These are phyloP conservation scores for Cadophora malorum DNA, from an alignment of 2,329 filamentous ascomycete species.

Conservation along the genomic window DNA sequence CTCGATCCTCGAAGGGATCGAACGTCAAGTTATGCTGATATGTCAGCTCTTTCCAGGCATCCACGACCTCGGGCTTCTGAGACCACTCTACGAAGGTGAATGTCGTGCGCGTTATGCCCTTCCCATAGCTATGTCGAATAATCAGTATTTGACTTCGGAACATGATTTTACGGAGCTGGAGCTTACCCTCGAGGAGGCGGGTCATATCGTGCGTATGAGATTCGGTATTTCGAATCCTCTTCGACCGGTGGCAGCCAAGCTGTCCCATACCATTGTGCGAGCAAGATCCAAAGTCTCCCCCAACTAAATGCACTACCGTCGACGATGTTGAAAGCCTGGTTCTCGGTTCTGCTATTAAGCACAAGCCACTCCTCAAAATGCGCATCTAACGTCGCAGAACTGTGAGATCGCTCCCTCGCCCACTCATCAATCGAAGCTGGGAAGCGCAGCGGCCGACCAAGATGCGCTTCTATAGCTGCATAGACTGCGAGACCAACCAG, in stretches of 20 bases:
- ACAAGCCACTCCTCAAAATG: neutral
- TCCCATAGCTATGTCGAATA: neutral
- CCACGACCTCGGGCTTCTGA: neutral
- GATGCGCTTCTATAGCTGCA: neutral
- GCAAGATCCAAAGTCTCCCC: neutral
- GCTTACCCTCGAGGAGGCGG: neutral
- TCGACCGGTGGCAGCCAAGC: neutral
- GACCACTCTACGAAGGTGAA: neutral
- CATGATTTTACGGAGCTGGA: neutral
- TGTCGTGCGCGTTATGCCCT: neutral
- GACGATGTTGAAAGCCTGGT: neutral
- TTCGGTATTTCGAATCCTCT: neutral
- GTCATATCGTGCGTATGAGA: neutral
- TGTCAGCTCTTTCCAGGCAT: conserved; percentile 3
- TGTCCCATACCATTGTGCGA: neutral
- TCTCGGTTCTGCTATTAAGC: neutral
- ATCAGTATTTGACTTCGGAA: neutral
- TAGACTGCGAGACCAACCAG: conserved; percentile 1
- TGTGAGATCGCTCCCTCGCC: neutral
- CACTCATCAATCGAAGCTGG: neutral
- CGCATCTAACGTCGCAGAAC: neutral
- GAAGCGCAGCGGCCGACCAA: neutral
- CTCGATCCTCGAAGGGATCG: conserved; percentile 1
- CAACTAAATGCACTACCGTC: neutral
- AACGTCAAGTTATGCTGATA: neutral